Evolutionary conservation across 306 rosid genomes (phyloP), one percentile per base, ranked within the genome.

Genomic region (Cucumis cinereus): DNA sequence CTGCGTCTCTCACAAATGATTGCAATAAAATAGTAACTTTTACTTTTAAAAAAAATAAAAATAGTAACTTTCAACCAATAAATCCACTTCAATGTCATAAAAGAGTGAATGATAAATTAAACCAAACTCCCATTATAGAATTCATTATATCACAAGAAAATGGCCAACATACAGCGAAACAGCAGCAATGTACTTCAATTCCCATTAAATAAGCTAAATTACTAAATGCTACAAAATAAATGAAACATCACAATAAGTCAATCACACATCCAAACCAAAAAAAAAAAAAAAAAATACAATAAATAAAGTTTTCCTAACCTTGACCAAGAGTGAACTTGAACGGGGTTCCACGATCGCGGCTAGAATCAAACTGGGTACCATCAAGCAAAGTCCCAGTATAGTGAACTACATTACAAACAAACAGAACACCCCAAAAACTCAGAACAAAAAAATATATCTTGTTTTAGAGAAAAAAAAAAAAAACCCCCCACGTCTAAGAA

Each of bases 251-350:
- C 36, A 63, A 30, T 30, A 30, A 30, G 35, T 30, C 35, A 30
- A 47, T 63, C 28, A 62, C 35, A 7, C n/a, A 20, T 23, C 22
- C 49, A 68, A 12, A 0, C 33, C 12, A 15, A 52, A 53, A 5
- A n/a, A 2, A 49, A 64, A 10, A 2, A 58, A 24, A 4, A 1
- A 43, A 0, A 43, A 43, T 3, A 43, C 11, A 61, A 8, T 1
- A 33, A 61, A 33, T 7, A 62, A 62, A 62, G 0, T 19, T 19
- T 1, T 35, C 67, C 88, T 81, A 38, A 94, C 98, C 98, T 84
- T 88, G 98, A 40, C 98, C 98, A 26, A 94, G 98, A n/a, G 96
- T 90, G 80, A 94, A 94, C 84, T 80, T 89, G 82, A 94, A 91
- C 5, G 97, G 91, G 5, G 83, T 84, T 24, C 83, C 94, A 30